Percentiles rank a stretch among this genome's conserved stretches.
phyloP scores from a whole-genome alignment of 306 rosid genomes.

The Neltuma alba region DNA sequence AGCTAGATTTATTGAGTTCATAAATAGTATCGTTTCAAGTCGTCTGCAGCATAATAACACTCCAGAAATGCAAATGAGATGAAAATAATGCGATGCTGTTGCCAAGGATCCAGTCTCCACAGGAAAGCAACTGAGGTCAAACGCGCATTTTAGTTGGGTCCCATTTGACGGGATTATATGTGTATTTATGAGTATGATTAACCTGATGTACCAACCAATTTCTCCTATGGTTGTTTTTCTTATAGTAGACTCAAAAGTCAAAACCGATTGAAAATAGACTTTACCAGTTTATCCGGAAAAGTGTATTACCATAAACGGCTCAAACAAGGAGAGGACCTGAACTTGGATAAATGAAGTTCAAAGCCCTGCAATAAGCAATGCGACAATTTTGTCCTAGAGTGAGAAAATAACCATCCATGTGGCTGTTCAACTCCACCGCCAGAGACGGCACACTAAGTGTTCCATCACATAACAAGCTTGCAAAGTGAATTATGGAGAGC shows the following conservation, averaged over 20 bases:
- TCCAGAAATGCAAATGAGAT: not conserved
- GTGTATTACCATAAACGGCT: constrained; percentile 1
- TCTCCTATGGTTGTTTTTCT: not conserved
- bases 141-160: not conserved
- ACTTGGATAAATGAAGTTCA: constrained; percentile 16
- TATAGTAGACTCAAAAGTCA: not conserved
- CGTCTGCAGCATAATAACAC: not conserved
- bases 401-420: constrained; percentile 12
- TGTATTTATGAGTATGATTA: not conserved
- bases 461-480: constrained; percentile 20
- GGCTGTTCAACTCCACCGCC: constrained; percentile 21
- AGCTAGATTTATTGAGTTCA: constrained; percentile 3
- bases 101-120: not conserved
- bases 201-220: not conserved
- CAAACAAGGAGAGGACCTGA: constrained; percentile 4
- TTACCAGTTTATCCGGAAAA: constrained; percentile 28
- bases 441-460: constrained; percentile 15
- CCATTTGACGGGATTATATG: not conserved
- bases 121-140: not conserved
- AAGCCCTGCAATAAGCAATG: not conserved
- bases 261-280: constrained; percentile 19
- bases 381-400: constrained; percentile 3
- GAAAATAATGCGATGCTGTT: not conserved
- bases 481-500: constrained; percentile 15
- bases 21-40: not conserved